These are phyloP conservation scores for Gastrolobium bilobum DNA, from an alignment of 306 rosid genomes.

Conservation along the genomic window DNA sequence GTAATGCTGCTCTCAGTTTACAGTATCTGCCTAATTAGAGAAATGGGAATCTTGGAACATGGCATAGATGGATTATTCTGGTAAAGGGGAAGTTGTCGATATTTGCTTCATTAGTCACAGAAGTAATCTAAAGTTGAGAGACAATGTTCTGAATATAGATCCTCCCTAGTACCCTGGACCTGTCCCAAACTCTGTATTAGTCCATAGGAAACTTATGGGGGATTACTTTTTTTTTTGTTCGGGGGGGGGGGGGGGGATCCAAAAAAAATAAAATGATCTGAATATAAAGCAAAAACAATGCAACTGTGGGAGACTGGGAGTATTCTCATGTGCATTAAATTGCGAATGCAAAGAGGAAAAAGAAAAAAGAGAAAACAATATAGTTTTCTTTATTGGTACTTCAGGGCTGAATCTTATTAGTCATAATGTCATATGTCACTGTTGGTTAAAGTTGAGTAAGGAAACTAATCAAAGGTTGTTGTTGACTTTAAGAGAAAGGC, in stretches of 20 bases:
- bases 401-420: constrained; percentile 5
- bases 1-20: constrained; percentile 40
- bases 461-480: neutral
- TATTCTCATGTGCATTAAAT: constrained; percentile 8
- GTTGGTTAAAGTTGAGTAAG: constrained; percentile 32
- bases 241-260: too few species aligned
- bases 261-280: neutral
- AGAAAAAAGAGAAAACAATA: neutral
- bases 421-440: constrained; percentile 19
- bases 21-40: constrained; percentile 18
- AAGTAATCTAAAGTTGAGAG: constrained; percentile 18
- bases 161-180: too few species aligned
- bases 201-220: too few species aligned
- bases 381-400: neutral
- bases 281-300: constrained; percentile 1
- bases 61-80: constrained; percentile 25
- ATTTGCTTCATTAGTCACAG: constrained; percentile 27
- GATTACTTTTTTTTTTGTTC: too few species aligned
- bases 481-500: constrained; percentile 19
- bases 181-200: too few species aligned
- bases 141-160: constrained; percentile 11
- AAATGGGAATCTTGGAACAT: constrained; percentile 23
- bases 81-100: neutral
- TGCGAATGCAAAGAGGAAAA: neutral
- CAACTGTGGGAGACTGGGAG: neutral